Base-by-base conservation (phyloP, 768 basidiomycete species). In the Lentinula boryana region DNA sequence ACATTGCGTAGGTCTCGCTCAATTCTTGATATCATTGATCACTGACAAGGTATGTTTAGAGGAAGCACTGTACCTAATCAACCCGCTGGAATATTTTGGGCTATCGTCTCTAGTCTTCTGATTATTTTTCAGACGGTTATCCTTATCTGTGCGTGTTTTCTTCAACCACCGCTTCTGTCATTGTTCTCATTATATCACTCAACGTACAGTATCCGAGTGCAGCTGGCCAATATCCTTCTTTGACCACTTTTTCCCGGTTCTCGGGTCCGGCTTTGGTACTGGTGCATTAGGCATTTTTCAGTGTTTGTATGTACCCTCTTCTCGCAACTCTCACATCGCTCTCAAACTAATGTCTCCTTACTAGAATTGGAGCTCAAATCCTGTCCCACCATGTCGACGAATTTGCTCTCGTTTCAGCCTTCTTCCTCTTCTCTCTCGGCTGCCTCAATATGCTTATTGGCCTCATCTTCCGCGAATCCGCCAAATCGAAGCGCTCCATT, bases 381-480 rank as follows among this genome's bases (percentile, higher is more conserved):
- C 83, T 89, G 56, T 87, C 87, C 5, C 88, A 91, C 76, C 82
- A 87, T 71, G 91, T 94, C 61, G 87, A 93, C 67, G 85, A 84
- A 62, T 95, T 96, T 77, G 86, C 93, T 21, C 90, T 95, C 69
- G 93, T 93, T 63, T 80, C 93, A 4, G 93, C 89, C 51, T 95
- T 95, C 80, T 87, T 96, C 78, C 83, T 96, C 63, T 96, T 96
- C 77, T 82, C 92, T 56, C 68, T 96, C 61, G 94, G 93, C n/a
- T 93, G 91, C 73, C 73, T 96, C 59, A 93, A 96, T 76, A 85
- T 93, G 65, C 71, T 93, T 61, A 78, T 86, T 63, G 89, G 89
- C 44, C 81, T 91, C 65, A 81, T 88, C 70, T 90, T 86, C 80
- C 84, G 86, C 59, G 78, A 80, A 65, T 78, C 76, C 1, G 84